Conservation (phyloP, 2,329 filamentous ascomycete species). For the Niveomyces coronatus region DNA sequence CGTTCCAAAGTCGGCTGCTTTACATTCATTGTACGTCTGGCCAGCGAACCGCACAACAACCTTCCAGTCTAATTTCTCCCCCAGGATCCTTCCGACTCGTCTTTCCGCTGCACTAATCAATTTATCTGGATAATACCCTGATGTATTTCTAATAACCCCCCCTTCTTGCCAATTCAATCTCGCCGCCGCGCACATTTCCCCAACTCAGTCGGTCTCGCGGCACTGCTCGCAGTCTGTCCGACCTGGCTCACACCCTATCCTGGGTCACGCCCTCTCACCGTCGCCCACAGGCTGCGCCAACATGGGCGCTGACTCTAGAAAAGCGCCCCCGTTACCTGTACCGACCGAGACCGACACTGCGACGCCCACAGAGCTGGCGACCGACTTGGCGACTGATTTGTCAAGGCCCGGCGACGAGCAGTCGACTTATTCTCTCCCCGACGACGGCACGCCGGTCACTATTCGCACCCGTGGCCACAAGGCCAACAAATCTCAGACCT, state of each 20-base stretch:
- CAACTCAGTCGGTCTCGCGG: not conserved
- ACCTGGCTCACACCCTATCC: slow-evolving; percentile 1
- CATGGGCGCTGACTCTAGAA: slow-evolving; percentile 45
- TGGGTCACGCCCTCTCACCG: too few relatives aligned
- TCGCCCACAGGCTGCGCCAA: slow-evolving; percentile 23
- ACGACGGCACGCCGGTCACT: slow-evolving; percentile 84
- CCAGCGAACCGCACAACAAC: too few relatives aligned
- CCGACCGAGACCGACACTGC: slow-evolving; percentile 65
- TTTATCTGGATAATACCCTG: too few relatives aligned
- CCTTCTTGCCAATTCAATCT: too few relatives aligned
- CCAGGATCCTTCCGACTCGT: too few relatives aligned
- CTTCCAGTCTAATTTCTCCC: too few relatives aligned
- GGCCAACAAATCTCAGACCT: slow-evolving; percentile 66
- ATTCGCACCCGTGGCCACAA: slow-evolving; percentile 66
- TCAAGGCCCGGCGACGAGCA: slow-evolving; percentile 59
- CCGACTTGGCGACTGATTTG: slow-evolving; percentile 57
- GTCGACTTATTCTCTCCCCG: slow-evolving; percentile 70
- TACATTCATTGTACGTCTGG: too few relatives aligned
- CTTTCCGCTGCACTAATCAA: too few relatives aligned
- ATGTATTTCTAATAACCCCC: too few relatives aligned
- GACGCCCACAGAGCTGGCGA: slow-evolving; percentile 53
- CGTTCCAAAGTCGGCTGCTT: too few relatives aligned
- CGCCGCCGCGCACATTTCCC: not conserved
- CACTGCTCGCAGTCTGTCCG: not conserved
- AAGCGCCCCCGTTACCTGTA: slow-evolving; percentile 59